Evolutionary conservation across 495 filamentous ascomycete species (phyloP).

Genomic region (Penicillium manginii): DNA sequence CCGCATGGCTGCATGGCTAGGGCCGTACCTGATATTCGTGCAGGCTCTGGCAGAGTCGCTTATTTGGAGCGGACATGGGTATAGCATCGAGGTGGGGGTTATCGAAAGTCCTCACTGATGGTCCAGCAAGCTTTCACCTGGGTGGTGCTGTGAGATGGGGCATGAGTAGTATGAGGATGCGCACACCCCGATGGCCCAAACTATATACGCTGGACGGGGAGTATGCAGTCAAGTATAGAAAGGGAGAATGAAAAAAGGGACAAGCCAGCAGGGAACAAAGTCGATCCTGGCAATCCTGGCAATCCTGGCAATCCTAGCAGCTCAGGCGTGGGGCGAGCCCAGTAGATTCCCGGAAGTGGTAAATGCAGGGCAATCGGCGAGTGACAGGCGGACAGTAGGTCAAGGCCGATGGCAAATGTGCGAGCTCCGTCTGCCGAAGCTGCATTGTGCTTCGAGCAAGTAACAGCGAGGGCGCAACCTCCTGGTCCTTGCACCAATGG

Average conservation of each 20-base stretch:
- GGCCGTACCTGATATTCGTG: conserved; percentile 18
- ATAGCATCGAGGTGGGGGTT: background rate
- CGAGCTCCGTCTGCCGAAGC: background rate
- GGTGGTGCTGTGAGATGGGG: background rate
- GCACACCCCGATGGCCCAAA: background rate
- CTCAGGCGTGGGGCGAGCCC: conserved; percentile 1
- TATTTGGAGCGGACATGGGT: conserved; percentile 16
- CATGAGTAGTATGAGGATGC: background rate
- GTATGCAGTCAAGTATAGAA: background rate
- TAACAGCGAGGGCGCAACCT: background rate
- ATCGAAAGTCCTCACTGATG: conserved; percentile 4
- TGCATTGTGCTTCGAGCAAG: background rate
- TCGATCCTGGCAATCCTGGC: background rate
- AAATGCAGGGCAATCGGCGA: conserved; percentile 22
- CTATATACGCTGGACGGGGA: background rate
- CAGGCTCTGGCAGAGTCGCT: conserved; percentile 22
- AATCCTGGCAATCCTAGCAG: background rate
- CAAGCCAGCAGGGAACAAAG: background rate
- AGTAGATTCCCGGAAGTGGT: conserved; percentile 17
- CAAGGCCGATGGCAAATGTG: conserved; percentile 4
- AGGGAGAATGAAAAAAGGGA: background rate
- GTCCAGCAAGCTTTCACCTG: conserved; percentile 2
- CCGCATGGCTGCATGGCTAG: conserved; percentile 4
- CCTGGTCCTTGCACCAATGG: conserved; percentile 5
- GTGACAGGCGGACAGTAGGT: conserved; percentile 10